Evolutionary conservation across 2,329 filamentous ascomycete species (phyloP).

Genomic region (Arthroderma uncinatum): DNA sequence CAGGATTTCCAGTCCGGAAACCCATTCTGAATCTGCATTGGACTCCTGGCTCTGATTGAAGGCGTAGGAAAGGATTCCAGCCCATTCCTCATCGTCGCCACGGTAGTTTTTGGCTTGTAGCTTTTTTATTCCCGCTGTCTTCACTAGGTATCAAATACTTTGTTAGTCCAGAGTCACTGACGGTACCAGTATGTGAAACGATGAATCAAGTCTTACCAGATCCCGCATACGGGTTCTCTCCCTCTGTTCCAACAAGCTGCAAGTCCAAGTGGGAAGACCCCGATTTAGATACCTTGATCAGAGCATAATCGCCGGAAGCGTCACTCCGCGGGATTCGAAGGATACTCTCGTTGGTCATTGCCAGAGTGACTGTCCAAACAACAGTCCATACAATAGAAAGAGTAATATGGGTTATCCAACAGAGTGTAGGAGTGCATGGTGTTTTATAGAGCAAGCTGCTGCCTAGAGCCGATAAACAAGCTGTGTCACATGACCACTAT

Average conservation of each 20-base stretch:
- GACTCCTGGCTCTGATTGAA: constrained; percentile 23
- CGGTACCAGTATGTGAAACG: neutral
- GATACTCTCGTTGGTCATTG: constrained; percentile 26
- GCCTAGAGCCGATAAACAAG: neutral
- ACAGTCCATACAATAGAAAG: neutral
- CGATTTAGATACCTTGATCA: constrained; percentile 39
- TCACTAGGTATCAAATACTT: constrained; percentile 23
- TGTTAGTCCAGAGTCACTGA: neutral
- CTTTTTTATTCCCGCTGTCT: constrained; percentile 26
- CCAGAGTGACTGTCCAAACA: neutral
- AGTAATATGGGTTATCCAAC: neutral
- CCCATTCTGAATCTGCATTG: constrained; percentile 15
- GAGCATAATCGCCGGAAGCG: constrained; percentile 31
- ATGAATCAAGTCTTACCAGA: constrained; percentile 28
- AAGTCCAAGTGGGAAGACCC: constrained; percentile 39
- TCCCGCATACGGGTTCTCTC: constrained; percentile 42
- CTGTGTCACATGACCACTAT: neutral
- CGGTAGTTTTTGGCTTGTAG: constrained; percentile 35
- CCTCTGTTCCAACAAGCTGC: constrained; percentile 48
- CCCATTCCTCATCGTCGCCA: constrained; percentile 35
- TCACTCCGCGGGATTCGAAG: constrained; percentile 42
- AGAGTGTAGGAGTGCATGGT: neutral
- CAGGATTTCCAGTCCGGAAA: constrained; percentile 24
- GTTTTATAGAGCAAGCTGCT: neutral
- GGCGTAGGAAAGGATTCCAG: constrained; percentile 25